Evolutionary conservation across 2,329 filamentous ascomycete genomes (phyloP), one percentile per base, ranked within the genome.

Genomic region (Fusarium domesticum): DNA sequence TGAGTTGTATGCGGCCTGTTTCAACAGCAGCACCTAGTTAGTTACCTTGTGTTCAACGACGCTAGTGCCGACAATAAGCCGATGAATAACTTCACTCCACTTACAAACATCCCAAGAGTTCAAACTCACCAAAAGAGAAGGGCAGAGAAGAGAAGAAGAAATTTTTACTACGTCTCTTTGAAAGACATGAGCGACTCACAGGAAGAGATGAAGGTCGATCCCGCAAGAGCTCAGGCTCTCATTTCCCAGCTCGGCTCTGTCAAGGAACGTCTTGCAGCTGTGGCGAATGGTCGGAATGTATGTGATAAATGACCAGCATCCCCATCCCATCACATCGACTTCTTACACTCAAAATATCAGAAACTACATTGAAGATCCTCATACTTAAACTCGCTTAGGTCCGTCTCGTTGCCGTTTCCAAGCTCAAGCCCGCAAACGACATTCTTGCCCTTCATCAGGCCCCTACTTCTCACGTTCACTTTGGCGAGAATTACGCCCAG

Each of bases 401-500:
- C 51, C 85, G 93, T 36, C 78, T 98, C 31, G 90, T 98, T 33
- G 92, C 93, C 19, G 93, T 98, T 38, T 96, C 91, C 32, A 98
- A 98, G 70, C 77, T 96, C 55, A 97, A 98, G 71, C 92, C 93
- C 12, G 89, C 84, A 47, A 87, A 87, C 60, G 93, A 98, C 66
- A 87, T 98, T 59, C 76, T 95, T 43, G 85, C 90, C 20, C 80
- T 98, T 1, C 85, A 95, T 70, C 75, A 79, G 58, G 68, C 74
- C 0, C 73, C 77, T 1, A 66, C 71, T 20, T 67, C 71, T 1
- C 87, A 91, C 42, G 57, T 75, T 15, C 89, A 98, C 70, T 97
- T 97, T 66, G 93, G 93, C 59, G 93, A 98, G 71, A 98, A 98
- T 74, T 98, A 98, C 71, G 78, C 86, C 4, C 87, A 92, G 69